Base-by-base conservation (phyloP, 2,329 filamentous ascomycete genomes). In the Exophiala lecanii-corni region DNA sequence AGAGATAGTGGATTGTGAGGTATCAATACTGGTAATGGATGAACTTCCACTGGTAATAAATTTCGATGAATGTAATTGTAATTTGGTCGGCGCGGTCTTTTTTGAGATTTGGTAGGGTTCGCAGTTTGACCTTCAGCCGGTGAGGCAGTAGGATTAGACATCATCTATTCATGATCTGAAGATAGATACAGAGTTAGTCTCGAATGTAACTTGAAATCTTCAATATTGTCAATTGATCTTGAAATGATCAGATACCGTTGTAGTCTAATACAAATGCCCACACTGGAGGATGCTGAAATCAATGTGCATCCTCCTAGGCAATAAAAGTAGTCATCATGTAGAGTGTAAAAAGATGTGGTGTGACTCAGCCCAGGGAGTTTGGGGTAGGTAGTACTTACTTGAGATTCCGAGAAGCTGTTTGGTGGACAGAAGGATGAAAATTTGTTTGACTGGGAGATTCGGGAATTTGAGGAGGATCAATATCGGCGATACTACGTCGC, bases 1-100 rank as follows among this genome's bases (percentile, higher is more conserved):
- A 96, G 69, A 26, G 91, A 97, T 33, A 97, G 65, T 32, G 92
- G 92, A 62, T 97, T 96, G 66, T 86, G 88, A 40, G 91, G 91
- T 56, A 95, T 86, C 63, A 98, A 86, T 36, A 79, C 78, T 26
- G 92, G 92, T 7, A 97, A 74, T 17, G 91, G 89, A 60, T 91
- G 86, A 4, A 86, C 83, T 52, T 81, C 78, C 49, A 97, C 69
- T 18, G 92, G 92, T 4, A 86, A 77, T 41, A 89, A 86, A 44
- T 87, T 79, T 37, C 80, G 76, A 67, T 98, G 92, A 41, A 96
- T 82, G 62, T 89, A 73, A 62, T 81, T 81, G 62, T 79, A 82
- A 56, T 82, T 82, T 23, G 69, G 69, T 55, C 62, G 63, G 39
- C 62, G 61, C 39, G 59, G 50, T n/a, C 54, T 45, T 41, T 26